Percentiles rank a stretch among this genome's conserved stretches.
These are phyloP conservation scores for Panus rudis DNA, from an alignment of 768 basidiomycete genomes.

Conservation along the genomic window DNA sequence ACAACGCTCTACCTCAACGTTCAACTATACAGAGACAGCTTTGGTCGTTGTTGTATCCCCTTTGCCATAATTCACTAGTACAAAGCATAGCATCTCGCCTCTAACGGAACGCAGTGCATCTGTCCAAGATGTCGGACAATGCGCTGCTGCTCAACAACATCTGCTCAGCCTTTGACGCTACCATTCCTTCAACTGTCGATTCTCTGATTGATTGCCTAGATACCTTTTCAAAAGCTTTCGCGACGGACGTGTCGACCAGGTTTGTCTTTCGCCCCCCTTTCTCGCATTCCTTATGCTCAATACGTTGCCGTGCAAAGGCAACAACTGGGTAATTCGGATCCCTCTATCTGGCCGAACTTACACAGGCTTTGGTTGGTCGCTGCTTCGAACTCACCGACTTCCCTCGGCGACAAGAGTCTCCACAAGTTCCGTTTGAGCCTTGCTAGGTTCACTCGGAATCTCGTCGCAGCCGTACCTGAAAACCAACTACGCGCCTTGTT, in stretches of 20 bases:
- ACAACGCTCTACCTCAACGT: no score
- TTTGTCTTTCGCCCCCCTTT: slow-evolving; percentile 8
- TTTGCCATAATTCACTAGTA: no score
- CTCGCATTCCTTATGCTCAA: neutral
- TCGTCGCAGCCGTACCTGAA: slow-evolving; percentile 65
- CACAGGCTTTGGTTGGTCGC: slow-evolving; percentile 45
- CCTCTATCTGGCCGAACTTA: slow-evolving; percentile 49
- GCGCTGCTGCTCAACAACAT: no score
- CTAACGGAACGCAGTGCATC: no score
- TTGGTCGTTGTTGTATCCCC: no score
- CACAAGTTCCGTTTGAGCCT: slow-evolving; percentile 27
- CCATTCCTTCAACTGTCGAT: no score
- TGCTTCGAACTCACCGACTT: slow-evolving; percentile 27
- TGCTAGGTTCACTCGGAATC: slow-evolving; percentile 77
- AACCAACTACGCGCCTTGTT: slow-evolving; percentile 74
- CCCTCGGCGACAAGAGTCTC: slow-evolving; percentile 32
- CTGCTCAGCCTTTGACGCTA: slow-evolving; percentile 37
- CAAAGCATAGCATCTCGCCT: no score
- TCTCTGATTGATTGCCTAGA: slow-evolving; percentile 38
- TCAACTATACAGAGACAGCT: no score
- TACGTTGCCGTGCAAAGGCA: no score
- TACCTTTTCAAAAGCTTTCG: slow-evolving; percentile 42
- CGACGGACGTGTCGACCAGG: slow-evolving; percentile 34
- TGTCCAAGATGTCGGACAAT: no score
- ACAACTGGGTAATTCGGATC: slow-evolving; percentile 33